Conservation (phyloP, 177 flowering plant genomes). For the Vitis hybrid region DNA sequence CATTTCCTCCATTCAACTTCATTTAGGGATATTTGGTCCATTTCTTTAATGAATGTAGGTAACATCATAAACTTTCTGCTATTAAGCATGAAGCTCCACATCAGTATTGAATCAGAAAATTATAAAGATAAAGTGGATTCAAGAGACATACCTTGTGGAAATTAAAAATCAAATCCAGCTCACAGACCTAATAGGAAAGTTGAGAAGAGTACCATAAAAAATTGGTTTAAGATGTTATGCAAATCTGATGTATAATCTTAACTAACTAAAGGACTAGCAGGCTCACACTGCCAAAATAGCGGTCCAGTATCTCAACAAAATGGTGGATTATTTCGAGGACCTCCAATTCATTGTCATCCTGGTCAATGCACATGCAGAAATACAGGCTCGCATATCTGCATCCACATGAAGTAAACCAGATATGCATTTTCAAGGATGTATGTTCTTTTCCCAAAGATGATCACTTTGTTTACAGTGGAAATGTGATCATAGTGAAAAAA, state of each 20-base stretch:
- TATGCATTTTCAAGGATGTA: too few species aligned
- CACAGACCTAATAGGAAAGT: conserved; percentile 56
- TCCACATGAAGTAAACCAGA: neutral
- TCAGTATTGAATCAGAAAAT: too few species aligned
- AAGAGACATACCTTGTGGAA: conserved; percentile 67
- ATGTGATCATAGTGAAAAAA: neutral
- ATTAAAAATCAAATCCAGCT: conserved; percentile 74
- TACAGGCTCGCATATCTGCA: conserved; percentile 75
- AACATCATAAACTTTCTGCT: too few species aligned
- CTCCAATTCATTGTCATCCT: conserved; percentile 71
- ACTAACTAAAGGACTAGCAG: too few species aligned
- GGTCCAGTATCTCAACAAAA: conserved; percentile 68
- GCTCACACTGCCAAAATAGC: conserved; percentile 80
- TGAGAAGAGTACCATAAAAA: conserved; percentile 1
- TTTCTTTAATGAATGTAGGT: too few species aligned
- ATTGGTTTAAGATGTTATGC: too few species aligned
- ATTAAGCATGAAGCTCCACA: too few species aligned
- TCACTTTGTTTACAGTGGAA: neutral
- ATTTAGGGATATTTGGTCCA: too few species aligned
- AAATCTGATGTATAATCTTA: too few species aligned
- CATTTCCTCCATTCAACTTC: too few species aligned
- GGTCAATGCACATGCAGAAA: conserved; percentile 79
- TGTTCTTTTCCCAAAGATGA: neutral
- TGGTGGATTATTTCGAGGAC: conserved; percentile 70
- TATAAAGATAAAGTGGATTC: neutral